Percentiles rank a stretch among this genome's conserved stretches.
Evolutionary conservation across 345 rosid genomes (phyloP).

Genomic region (Citrus sp.): DNA sequence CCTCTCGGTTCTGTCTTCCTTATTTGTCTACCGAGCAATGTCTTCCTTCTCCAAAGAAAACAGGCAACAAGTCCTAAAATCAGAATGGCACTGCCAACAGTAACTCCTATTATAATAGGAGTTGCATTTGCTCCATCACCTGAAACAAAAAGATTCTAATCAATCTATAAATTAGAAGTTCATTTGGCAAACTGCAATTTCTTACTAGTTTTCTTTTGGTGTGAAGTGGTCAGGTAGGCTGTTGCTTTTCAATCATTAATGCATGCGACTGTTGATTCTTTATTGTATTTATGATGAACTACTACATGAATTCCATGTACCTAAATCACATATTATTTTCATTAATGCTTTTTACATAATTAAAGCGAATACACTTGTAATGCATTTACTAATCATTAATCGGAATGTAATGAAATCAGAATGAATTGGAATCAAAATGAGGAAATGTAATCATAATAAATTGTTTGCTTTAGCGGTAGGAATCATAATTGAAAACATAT

Average conservation of each 20-base stretch:
- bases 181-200: neutral
- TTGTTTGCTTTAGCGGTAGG: neutral
- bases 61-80: slow-evolving; percentile 32
- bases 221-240: neutral
- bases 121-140: slow-evolving; percentile 30
- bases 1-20: slow-evolving; percentile 30
- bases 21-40: slow-evolving; percentile 10
- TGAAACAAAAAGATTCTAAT: slow-evolving; percentile 18
- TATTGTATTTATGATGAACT: neutral
- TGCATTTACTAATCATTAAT: too few relatives aligned
- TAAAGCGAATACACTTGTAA: neutral
- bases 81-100: slow-evolving; percentile 42
- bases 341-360: neutral
- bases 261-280: neutral
- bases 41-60: slow-evolving; percentile 52
- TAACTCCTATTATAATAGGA: slow-evolving; percentile 38
- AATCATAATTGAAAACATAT: too few relatives aligned
- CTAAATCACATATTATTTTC: neutral
- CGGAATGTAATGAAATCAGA: fast-evolving
- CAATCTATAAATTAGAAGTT: neutral
- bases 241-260: neutral
- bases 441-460: neutral
- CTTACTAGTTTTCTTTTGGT: too few relatives aligned
- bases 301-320: neutral
- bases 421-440: too few relatives aligned